phyloP scores from a whole-genome alignment of 768 basidiomycete species.

The Mycena venus region DNA sequence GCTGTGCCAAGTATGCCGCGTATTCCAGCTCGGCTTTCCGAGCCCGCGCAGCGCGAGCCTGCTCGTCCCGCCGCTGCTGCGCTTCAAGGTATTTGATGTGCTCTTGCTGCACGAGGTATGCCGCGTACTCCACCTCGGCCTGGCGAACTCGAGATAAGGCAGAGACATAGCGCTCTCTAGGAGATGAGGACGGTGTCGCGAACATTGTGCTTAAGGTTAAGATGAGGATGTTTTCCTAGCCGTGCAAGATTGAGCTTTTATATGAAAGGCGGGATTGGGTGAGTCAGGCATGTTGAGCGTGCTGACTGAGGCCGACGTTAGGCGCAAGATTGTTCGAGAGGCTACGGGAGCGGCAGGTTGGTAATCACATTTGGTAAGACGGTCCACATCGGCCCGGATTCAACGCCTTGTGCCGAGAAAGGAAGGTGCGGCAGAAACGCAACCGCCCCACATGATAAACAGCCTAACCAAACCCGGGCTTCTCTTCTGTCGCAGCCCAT shows the following conservation, averaged over 20 bases:
- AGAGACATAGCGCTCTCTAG: slow-evolving; percentile 17
- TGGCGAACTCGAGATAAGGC: slow-evolving; percentile 8
- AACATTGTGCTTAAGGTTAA: slow-evolving; percentile 11
- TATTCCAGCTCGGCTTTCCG: slow-evolving; percentile 10
- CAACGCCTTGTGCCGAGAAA: not conserved
- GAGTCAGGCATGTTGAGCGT: slow-evolving; percentile 12
- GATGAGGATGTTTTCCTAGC: not conserved
- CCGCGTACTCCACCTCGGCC: slow-evolving; percentile 20
- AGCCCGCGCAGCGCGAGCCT: not conserved
- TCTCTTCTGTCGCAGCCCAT: not conserved
- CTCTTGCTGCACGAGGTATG: slow-evolving; percentile 19
- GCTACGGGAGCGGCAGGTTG: not conserved
- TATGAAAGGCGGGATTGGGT: not conserved
- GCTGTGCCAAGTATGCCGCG: slow-evolving; percentile 3
- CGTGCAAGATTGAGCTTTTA: not conserved
- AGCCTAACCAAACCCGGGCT: not conserved
- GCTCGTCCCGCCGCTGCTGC: not conserved
- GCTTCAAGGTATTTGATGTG: not conserved
- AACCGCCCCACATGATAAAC: not conserved
- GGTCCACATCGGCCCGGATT: not conserved
- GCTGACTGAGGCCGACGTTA: slow-evolving; percentile 27
- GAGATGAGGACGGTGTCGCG: not conserved
- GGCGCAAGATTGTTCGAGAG: slow-evolving; percentile 20
- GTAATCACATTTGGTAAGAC: too few species aligned
- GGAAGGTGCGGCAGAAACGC: not conserved